Evolutionary conservation across 2,329 filamentous ascomycete species (phyloP), one percentile per base, ranked within the genome.

Genomic region (Ceratocystis albifundus): DNA sequence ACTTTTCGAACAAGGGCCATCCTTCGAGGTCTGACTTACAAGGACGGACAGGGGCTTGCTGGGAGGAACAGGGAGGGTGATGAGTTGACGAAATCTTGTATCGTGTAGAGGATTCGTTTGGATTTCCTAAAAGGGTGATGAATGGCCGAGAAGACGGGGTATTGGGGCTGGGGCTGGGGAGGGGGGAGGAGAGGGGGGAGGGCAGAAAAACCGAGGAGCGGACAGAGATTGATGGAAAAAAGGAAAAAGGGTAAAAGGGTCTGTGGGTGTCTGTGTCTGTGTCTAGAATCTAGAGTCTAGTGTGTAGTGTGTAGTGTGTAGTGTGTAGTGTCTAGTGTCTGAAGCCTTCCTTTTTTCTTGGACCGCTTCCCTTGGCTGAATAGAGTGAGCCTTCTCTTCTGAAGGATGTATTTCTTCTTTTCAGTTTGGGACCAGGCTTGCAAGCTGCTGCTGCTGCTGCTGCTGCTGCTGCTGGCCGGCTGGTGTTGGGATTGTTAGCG

Each of bases 201-300:
- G n/a, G 10, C 17, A 3, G 48, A 22, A 28, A 20, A 25, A 15
- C 48, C 4, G 48, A 22, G 22, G 20, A 53, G 17, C 20, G 20
- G 17, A 41, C 36, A 12, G 36, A 41, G 36, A 28, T 5, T 28
- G 28, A 41, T 12, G 36, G 36, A 53, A 15, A 55, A 20, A 55
- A 22, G 48, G 48, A 59, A 30, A 4, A 55, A 22, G 45, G 20
- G 30, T 7, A 12, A 25, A 25, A 28, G 48, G 48, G 55, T 59
- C 55, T 59, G 55, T 59, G 55, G 55, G 55, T 36, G 55, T 59
- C 55, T 59, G 55, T 32, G 53, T n/a, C n/a, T n/a, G n/a, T n/a
- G n/a, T n/a, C n/a, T n/a, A n/a, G n/a, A n/a, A n/a, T n/a, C n/a
- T n/a, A n/a, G n/a, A n/a, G n/a, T n/a, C n/a, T n/a, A n/a, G n/a